phyloP scores from a whole-genome alignment of 2,329 filamentous ascomycete genomes.

The Colletotrichum salicis region DNA sequence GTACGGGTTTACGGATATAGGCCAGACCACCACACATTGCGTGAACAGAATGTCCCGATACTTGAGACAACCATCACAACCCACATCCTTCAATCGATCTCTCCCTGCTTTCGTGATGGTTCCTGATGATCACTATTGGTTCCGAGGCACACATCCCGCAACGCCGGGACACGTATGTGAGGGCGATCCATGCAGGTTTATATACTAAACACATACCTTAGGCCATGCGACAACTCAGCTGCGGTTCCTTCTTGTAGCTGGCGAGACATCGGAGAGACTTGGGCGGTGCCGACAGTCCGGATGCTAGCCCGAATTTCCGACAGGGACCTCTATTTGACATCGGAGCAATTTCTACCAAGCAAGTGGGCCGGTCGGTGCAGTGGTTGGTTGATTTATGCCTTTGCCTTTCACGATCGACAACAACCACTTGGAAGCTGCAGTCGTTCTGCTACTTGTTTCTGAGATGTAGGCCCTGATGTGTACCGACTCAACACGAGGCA shows the following conservation, averaged over 20 bases:
- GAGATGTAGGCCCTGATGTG: neutral
- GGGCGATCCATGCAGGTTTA: neutral
- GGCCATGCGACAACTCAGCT: neutral
- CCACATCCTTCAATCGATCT: neutral
- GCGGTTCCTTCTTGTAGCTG: neutral
- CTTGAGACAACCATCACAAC: neutral
- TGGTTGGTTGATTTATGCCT: neutral
- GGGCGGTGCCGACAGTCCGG: slow-evolving; percentile 2
- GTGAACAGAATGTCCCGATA: neutral
- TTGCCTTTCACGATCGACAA: neutral
- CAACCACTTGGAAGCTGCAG: neutral
- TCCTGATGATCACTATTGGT: neutral
- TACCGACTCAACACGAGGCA: too few species aligned
- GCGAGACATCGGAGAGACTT: neutral
- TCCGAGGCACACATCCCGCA: neutral
- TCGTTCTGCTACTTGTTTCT: neutral
- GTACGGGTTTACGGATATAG: too few species aligned
- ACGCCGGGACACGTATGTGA: neutral
- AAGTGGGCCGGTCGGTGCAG: slow-evolving; percentile 2
- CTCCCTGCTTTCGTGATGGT: neutral
- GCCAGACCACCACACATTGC: neutral
- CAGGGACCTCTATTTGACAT: slow-evolving; percentile 2
- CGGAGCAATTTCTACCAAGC: neutral
- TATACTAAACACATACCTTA: neutral
- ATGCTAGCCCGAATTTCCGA: neutral